Conservation (phyloP, 2,329 filamentous ascomycete species). For the Didymella lethalis region DNA sequence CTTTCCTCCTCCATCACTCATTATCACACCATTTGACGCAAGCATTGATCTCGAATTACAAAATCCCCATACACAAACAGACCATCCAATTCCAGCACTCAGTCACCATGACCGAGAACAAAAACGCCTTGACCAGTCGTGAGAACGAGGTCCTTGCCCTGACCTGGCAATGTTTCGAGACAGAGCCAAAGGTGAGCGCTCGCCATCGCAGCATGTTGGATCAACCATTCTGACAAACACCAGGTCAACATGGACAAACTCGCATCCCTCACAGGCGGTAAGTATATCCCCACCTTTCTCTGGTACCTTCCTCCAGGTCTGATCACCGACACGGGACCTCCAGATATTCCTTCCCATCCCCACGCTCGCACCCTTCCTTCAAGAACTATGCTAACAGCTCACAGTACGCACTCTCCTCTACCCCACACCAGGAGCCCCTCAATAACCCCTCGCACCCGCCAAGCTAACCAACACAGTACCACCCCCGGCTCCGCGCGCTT, state of each 20-base stretch:
- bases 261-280: constrained; percentile 21
- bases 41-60: too few relatives aligned
- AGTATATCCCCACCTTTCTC: background rate
- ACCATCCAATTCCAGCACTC: too few relatives aligned
- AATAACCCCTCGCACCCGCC: background rate
- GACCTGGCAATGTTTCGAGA: constrained; percentile 46
- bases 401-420: background rate
- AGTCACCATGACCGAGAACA: constrained; percentile 1
- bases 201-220: too few relatives aligned
- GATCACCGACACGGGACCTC: too few relatives aligned
- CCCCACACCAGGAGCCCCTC: too few relatives aligned
- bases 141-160: constrained; percentile 44
- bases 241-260: constrained; percentile 28
- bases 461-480: constrained; percentile 27
- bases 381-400: background rate
- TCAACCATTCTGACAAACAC: background rate
- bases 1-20: background rate
- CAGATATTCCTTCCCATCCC: background rate
- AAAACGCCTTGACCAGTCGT: constrained; percentile 29
- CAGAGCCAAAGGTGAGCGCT: constrained; percentile 39
- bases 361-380: background rate
- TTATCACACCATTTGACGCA: too few relatives aligned
- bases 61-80: background rate
- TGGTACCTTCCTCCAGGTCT: too few relatives aligned
- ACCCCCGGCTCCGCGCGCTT: constrained; percentile 30